Percentiles rank a stretch among this genome's conserved stretches.
These are phyloP conservation scores for Sclerotiophoma versabilis DNA, from an alignment of 2,329 filamentous ascomycete genomes.

Conservation along the genomic window DNA sequence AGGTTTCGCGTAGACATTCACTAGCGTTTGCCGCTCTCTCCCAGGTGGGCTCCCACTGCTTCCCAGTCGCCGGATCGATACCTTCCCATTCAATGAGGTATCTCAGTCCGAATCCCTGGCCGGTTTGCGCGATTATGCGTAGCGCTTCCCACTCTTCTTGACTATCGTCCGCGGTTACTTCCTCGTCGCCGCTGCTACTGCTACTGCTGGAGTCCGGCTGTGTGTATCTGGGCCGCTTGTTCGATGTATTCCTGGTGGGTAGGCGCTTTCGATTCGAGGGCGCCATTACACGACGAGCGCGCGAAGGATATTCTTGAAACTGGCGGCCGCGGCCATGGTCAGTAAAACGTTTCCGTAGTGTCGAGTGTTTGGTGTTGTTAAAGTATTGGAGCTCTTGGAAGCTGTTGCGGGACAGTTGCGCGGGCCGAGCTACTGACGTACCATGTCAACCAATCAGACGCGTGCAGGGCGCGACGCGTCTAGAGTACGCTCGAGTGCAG, in stretches of 20 bases:
- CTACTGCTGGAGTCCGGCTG: conserved; percentile 18
- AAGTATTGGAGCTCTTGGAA: not conserved
- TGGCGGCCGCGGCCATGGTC: conserved; percentile 30
- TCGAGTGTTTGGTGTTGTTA: conserved; percentile 4
- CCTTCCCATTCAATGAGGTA: conserved; percentile 67
- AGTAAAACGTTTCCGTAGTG: conserved; percentile 8
- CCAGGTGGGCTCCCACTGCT: conserved; percentile 61
- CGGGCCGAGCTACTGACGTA: conserved; percentile 16
- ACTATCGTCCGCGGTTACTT: not conserved
- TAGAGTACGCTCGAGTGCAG: not conserved
- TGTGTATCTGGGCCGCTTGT: conserved; percentile 26
- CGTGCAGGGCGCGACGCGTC: conserved; percentile 10
- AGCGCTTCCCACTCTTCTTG: conserved; percentile 20
- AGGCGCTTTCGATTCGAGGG: conserved; percentile 33
- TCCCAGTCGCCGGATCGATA: conserved; percentile 56
- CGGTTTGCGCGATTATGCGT: conserved; percentile 26
- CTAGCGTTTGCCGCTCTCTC: conserved; percentile 51
- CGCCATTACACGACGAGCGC: conserved; percentile 38
- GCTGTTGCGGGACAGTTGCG: conserved; percentile 8
- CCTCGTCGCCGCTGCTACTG: not conserved
- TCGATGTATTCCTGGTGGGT: conserved; percentile 17
- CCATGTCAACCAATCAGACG: conserved; percentile 18
- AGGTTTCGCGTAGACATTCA: conserved; percentile 44
- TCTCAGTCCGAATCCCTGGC: conserved; percentile 31
- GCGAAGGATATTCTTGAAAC: conserved; percentile 6